These are phyloP conservation scores for Cinnamomum chago DNA, from an alignment of 164 flowering plant genomes.

Conservation along the genomic window DNA sequence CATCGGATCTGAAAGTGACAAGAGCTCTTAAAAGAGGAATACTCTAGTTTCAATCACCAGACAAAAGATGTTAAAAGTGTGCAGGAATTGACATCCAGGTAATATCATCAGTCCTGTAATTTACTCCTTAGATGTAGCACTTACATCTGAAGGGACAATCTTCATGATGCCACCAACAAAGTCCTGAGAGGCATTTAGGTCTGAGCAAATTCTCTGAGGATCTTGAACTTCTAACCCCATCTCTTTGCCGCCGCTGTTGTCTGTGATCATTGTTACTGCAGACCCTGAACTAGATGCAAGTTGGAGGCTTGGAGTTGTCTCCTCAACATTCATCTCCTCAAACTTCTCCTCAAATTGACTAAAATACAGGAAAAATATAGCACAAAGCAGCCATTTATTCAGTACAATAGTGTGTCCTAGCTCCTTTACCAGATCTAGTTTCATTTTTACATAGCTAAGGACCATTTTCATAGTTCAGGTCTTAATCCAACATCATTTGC, in stretches of 20 bases:
- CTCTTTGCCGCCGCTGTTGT: conserved; percentile 20
- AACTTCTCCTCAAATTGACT: conserved; percentile 87
- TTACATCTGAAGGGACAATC: conserved; percentile 77
- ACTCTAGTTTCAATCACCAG: no score
- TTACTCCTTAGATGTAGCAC: conserved; percentile 11
- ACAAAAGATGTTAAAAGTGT: no score
- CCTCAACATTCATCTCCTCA: conserved; percentile 51
- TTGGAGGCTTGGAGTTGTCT: conserved; percentile 33
- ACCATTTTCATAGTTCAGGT: background rate
- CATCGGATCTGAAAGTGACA: no score
- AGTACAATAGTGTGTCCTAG: background rate
- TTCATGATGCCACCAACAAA: conserved; percentile 59
- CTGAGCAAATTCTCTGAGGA: background rate
- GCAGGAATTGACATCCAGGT: no score
- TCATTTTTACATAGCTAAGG: background rate
- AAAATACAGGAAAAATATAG: background rate
- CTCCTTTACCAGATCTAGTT: background rate
- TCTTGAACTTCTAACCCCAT: conserved; percentile 30
- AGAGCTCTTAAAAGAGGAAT: no score
- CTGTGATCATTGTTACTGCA: conserved; percentile 12
- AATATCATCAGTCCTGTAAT: no score
- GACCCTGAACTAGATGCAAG: conserved; percentile 37
- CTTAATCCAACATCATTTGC: background rate
- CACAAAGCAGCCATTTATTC: background rate
- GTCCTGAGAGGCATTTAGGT: conserved; percentile 35